phyloP scores from a whole-genome alignment of 768 basidiomycete genomes.

The Suillus alpinus region DNA sequence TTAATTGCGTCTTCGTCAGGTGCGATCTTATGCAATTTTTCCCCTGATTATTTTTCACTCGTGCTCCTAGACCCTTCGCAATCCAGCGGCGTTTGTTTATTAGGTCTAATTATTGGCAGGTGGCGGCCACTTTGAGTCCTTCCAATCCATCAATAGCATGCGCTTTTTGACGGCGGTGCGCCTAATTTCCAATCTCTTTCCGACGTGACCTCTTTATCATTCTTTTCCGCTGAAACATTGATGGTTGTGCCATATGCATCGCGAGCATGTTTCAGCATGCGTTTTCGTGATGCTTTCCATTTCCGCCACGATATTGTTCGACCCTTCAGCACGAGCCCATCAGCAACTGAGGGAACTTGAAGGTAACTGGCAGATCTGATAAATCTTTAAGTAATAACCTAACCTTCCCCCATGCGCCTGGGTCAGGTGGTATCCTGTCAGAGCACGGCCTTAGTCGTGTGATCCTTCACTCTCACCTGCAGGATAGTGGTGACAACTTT shows the following conservation, averaged over 20 bases:
- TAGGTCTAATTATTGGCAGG: not conserved
- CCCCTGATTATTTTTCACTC: not conserved
- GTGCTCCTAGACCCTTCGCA: not conserved
- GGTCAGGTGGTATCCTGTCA: not conserved
- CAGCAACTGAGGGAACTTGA: not conserved
- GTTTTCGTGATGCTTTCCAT: slow-evolving; percentile 1
- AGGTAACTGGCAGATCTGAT: not conserved
- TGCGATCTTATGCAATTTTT: not conserved
- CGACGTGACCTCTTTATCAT: not conserved
- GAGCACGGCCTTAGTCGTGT: not conserved
- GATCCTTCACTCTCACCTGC: not conserved
- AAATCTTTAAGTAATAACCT: not conserved
- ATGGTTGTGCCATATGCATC: slow-evolving; percentile 1
- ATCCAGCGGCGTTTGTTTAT: not conserved
- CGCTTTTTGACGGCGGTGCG: slow-evolving; percentile 1
- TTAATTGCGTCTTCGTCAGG: not conserved
- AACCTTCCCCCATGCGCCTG: not conserved
- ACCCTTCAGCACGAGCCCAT: not conserved
- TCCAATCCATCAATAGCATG: not conserved
- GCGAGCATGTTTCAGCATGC: slow-evolving; percentile 4
- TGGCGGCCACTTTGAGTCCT: not conserved
- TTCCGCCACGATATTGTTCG: not conserved
- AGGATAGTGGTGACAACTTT: not conserved
- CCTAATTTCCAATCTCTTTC: slow-evolving; percentile 1
- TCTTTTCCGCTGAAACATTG: slow-evolving; percentile 3